Percentiles rank a stretch among this genome's conserved stretches.
Evolutionary conservation across 495 filamentous ascomycete genomes (phyloP).

Genomic region (Penicillium daleae): DNA sequence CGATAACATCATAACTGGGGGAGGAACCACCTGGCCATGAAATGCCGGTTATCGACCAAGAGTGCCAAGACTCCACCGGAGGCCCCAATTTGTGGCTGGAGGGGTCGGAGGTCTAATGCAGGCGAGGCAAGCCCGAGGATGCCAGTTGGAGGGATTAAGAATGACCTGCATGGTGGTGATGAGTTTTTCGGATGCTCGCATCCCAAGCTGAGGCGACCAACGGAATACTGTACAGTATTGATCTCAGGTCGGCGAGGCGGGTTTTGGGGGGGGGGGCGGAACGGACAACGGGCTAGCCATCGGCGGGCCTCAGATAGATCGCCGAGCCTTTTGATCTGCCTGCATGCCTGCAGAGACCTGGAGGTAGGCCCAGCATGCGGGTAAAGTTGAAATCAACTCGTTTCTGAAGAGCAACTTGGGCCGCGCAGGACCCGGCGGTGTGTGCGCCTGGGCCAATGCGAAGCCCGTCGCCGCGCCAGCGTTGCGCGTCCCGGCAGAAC

Average conservation of each 20-base stretch:
- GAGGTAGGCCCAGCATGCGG: background rate
- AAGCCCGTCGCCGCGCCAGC: background rate
- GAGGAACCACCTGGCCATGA: background rate
- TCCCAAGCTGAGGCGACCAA: slow-evolving; percentile 2
- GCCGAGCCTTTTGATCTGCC: slow-evolving; percentile 2
- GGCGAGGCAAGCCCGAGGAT: slow-evolving; percentile 2
- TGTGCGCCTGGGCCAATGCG: slow-evolving; percentile 7
- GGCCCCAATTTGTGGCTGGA: slow-evolving; percentile 7
- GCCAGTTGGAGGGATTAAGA: background rate
- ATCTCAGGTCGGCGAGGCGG: background rate
- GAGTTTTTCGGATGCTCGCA: background rate
- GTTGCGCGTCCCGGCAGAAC: slow-evolving; percentile 22
- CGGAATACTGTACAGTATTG: background rate
- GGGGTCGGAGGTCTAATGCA: background rate
- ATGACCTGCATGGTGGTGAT: background rate
- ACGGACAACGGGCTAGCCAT: background rate
- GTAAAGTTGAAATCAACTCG: background rate
- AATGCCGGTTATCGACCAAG: background rate
- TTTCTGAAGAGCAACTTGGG: background rate
- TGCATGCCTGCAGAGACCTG: background rate
- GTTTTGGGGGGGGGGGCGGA: no score
- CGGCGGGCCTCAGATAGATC: background rate
- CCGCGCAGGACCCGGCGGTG: slow-evolving; percentile 8
- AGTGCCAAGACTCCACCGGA: background rate
- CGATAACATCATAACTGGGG: background rate